Conservation (phyloP, 2,329 filamentous ascomycete species). For the Cladobotryum mycophilum region DNA sequence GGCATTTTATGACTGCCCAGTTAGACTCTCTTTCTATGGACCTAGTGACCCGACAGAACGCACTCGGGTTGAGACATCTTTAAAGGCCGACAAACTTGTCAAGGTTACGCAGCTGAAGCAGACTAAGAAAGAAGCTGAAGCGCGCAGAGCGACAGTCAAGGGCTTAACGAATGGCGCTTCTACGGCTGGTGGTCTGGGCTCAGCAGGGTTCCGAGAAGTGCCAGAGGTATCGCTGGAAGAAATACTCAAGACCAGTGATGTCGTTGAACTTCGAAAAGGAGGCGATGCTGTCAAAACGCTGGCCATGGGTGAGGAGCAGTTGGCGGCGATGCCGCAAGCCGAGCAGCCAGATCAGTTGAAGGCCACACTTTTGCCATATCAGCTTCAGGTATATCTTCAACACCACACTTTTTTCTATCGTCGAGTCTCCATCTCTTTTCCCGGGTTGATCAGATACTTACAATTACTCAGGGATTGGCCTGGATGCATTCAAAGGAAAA, state of each 20-base stretch:
- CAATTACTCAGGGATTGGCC: conserved; percentile 55
- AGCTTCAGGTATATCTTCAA: conserved; percentile 48
- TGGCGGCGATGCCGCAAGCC: conserved; percentile 67
- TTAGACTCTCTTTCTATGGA: conserved; percentile 64
- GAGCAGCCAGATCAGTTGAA: conserved; percentile 58
- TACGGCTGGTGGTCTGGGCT: conserved; percentile 30
- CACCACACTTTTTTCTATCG: neutral
- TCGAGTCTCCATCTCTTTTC: neutral
- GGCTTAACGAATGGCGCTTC: conserved; percentile 33
- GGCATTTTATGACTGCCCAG: conserved; percentile 63
- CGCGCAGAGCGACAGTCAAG: conserved; percentile 37
- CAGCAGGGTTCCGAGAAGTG: conserved; percentile 18
- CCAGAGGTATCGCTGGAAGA: conserved; percentile 50
- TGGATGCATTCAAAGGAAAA: conserved; percentile 77
- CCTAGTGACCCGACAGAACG: conserved; percentile 49
- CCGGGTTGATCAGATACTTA: neutral
- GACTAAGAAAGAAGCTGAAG: conserved; percentile 47
- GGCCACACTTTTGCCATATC: conserved; percentile 70
- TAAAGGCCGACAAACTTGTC: conserved; percentile 61
- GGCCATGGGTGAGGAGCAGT: conserved; percentile 61
- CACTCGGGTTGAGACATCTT: conserved; percentile 48
- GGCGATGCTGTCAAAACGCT: conserved; percentile 62
- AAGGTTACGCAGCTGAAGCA: conserved; percentile 50
- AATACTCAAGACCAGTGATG: conserved; percentile 59
- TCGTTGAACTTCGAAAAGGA: conserved; percentile 60